Conservation (phyloP, 83 land plant genomes). For the Diphasiastrum complanatum region DNA sequence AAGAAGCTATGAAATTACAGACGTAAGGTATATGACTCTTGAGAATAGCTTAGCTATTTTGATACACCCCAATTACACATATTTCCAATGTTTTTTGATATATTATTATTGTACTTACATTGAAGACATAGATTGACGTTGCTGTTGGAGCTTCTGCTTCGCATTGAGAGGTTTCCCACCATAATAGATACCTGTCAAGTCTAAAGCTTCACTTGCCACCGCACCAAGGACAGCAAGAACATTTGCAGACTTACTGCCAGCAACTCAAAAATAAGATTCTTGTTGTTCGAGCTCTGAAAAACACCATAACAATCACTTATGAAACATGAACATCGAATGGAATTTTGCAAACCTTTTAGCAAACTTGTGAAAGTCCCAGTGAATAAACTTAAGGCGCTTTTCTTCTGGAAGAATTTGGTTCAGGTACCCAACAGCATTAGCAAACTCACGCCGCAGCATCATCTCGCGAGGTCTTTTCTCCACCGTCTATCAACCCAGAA, state of each 20-base stretch:
- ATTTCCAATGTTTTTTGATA: no score
- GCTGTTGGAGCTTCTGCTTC: slow-evolving; percentile 28
- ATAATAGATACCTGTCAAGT: slow-evolving; percentile 86
- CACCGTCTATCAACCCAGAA: no score
- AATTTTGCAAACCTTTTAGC: slow-evolving; percentile 87
- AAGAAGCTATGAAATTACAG: no score
- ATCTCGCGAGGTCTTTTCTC: slow-evolving; percentile 98
- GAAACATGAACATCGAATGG: no score
- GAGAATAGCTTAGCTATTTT: no score
- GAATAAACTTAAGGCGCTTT: slow-evolving; percentile 82
- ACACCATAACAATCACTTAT: no score
- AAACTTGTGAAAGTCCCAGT: slow-evolving; percentile 99
- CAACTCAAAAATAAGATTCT: slow-evolving; percentile 15
- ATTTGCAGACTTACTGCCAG: slow-evolving; percentile 87
- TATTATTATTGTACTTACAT: slow-evolving; percentile 4
- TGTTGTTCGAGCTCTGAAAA: no score
- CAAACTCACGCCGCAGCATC: slow-evolving; percentile 95
- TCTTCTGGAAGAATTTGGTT: slow-evolving; percentile 83
- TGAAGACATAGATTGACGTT: slow-evolving; percentile 7
- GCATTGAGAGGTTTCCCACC: slow-evolving; percentile 58
- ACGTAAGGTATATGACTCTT: no score
- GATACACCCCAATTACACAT: no score
- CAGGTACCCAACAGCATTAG: slow-evolving; percentile 88
- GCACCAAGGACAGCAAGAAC: slow-evolving; percentile 92
- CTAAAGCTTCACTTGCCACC: slow-evolving; percentile 90